Base-by-base conservation (phyloP, 2,329 filamentous ascomycete genomes). In the Colletotrichum tamarilloi region DNA sequence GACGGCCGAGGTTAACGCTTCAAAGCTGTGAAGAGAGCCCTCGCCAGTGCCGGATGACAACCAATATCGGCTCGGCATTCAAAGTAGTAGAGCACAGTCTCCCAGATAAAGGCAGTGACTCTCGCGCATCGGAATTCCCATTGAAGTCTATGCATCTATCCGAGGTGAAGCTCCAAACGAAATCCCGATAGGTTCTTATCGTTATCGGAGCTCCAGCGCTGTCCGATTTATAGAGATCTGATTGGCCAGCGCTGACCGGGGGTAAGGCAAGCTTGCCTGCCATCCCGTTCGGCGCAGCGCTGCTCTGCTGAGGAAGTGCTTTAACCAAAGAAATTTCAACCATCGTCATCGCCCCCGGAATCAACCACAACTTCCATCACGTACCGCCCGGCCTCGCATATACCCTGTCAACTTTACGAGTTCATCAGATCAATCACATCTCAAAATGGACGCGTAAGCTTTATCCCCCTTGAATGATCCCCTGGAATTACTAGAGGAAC, bases 381-480 rank as follows among this genome's bases (percentile, higher is more conserved):
- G 57, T 38, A 46, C 14, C 35, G 46, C 66, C 32, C 35, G 16
- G 24, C 62, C 16, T 46, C 22, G 9, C 62, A 26, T 24, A 28
- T 26, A 28, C 11, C 9, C 26, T 26, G 30, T 19, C 32, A 42
- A 28, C 7, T 19, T 35, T 6, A 49, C 52, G 60, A 30, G 16
- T 52, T 42, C 16, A 32, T 22, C 35, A 22, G 52, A 24, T 22
- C 58, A 30, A 14, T 16, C 58, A 26, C 8, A 26, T 14, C 30
- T 26, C 46, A 2, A 71, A 55, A 77, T 78, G 77, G 77, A 78
- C 56, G 73, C 74, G 77, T 78, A 72, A n/a, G 76, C 64, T 4
- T 4, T 5, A 46, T 19, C 9, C 19, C 24, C 3, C 24, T 22
- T 7, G 75, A 75, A 67, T 69, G 5, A 19, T 75, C 53, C 74